These are phyloP conservation scores for Pseudogymnoascus sp. DNA, from an alignment of 2,329 filamentous ascomycete genomes.

Conservation along the genomic window DNA sequence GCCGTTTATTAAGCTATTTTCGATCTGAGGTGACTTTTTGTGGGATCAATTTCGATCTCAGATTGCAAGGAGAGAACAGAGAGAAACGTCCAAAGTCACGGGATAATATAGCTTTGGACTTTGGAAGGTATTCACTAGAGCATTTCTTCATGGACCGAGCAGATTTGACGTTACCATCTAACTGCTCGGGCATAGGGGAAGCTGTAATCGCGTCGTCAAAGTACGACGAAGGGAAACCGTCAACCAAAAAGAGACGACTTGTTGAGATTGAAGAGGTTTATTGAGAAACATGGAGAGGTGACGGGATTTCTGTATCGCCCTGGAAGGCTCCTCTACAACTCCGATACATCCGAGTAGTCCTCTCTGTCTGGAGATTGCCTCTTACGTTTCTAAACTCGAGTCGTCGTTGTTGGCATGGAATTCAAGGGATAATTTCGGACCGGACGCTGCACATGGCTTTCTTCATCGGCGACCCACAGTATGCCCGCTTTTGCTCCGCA, in stretches of 20 bases:
- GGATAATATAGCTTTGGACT: neutral
- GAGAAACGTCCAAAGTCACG: neutral
- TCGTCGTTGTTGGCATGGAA: neutral
- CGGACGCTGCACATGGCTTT: neutral
- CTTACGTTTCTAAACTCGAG: neutral
- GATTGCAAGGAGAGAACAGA: neutral
- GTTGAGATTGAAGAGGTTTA: too few relatives aligned
- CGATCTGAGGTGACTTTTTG: neutral
- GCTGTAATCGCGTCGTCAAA: too few relatives aligned
- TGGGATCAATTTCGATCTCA: neutral
- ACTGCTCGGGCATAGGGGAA: too few relatives aligned
- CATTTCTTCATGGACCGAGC: neutral
- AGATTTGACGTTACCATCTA: neutral
- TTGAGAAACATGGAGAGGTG: neutral
- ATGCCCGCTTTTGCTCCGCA: neutral
- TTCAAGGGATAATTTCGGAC: neutral
- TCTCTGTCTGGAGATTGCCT: neutral
- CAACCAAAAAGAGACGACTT: too few relatives aligned
- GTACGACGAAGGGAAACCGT: too few relatives aligned
- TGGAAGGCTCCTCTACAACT: neutral
- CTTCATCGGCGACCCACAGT: neutral
- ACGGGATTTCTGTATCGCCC: neutral
- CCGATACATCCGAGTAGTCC: neutral
- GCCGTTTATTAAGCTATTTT: neutral
- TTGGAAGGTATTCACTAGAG: neutral